Percentiles rank a stretch among this genome's conserved stretches.
Conservation (phyloP, 257 asterid species). For the Avicennia marina region DNA sequence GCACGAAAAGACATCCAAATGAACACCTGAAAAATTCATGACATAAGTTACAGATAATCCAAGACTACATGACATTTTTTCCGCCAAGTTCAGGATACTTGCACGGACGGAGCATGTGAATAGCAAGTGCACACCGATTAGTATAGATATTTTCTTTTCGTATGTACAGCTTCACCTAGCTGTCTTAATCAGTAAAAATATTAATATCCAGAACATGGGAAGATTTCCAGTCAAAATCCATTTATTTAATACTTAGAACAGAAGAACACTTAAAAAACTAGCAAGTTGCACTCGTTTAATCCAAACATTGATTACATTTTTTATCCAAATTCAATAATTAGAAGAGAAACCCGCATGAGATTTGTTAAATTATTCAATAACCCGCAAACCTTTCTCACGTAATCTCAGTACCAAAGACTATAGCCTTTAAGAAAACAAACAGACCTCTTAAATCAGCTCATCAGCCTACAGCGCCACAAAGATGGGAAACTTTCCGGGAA, state of each 20-base stretch:
- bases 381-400: background rate
- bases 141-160: no score
- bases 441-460: constrained; percentile 36
- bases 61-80: constrained; percentile 16
- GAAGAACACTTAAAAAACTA: constrained; percentile 25
- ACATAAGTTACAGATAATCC: constrained; percentile 11
- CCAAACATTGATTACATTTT: constrained; percentile 30
- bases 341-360: constrained; percentile 48
- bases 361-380: constrained; percentile 36
- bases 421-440: constrained; percentile 19
- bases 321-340: constrained; percentile 53
- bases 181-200: constrained; percentile 35
- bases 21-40: constrained; percentile 22
- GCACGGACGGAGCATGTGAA: no score
- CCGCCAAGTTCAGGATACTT: no score
- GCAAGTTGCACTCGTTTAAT: constrained; percentile 45
- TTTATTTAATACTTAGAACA: no score
- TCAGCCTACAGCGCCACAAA: constrained; percentile 11
- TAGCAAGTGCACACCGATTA: no score
- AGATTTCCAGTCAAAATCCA: constrained; percentile 43
- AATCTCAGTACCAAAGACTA: background rate
- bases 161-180: constrained; percentile 27
- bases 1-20: constrained; percentile 17
- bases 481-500: constrained; percentile 20
- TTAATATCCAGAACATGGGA: constrained; percentile 30